Evolutionary conservation across 768 basidiomycete genomes (phyloP).

Genomic region (Termitomyces sp.): DNA sequence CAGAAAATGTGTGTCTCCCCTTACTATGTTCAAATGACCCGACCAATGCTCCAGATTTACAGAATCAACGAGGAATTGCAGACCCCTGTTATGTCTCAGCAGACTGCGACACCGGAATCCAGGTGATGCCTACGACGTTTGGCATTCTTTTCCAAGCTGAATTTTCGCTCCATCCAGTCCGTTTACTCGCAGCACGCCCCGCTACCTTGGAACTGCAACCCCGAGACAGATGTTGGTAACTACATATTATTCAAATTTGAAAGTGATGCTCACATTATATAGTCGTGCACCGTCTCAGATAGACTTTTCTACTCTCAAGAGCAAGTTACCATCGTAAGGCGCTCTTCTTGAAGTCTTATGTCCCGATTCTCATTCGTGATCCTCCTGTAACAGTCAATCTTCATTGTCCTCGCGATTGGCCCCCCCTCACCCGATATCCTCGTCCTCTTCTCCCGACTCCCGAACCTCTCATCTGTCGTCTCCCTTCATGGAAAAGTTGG

Average conservation of each 20-base stretch:
- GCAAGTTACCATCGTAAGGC: conserved; percentile 15
- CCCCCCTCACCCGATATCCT: conserved; percentile 23
- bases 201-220: conserved; percentile 21
- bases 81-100: conserved; percentile 21
- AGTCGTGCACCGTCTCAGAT: conserved; percentile 2
- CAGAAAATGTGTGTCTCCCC: conserved; percentile 11
- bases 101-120: conserved; percentile 42
- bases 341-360: not conserved
- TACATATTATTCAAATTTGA: not conserved
- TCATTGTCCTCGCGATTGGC: conserved; percentile 11
- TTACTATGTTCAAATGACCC: not conserved
- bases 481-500: conserved; percentile 38
- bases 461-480: conserved; percentile 36
- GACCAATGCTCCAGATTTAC: not conserved
- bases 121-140: conserved; percentile 25
- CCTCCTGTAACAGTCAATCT: conserved; percentile 15
- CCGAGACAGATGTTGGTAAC: conserved; percentile 21
- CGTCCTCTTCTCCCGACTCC: conserved; percentile 23
- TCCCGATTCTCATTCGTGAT: not conserved
- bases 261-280: not conserved
- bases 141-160: conserved; percentile 2
- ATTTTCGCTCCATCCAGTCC: conserved; percentile 7
- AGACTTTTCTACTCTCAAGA: conserved; percentile 23
- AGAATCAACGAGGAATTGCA: conserved; percentile 19
- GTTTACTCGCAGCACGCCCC: conserved; percentile 17